Evolutionary conservation across 805 yeast species (phyloP), one percentile per base, ranked within the genome.

Genomic region (Sugiyamaella chiloensis): DNA sequence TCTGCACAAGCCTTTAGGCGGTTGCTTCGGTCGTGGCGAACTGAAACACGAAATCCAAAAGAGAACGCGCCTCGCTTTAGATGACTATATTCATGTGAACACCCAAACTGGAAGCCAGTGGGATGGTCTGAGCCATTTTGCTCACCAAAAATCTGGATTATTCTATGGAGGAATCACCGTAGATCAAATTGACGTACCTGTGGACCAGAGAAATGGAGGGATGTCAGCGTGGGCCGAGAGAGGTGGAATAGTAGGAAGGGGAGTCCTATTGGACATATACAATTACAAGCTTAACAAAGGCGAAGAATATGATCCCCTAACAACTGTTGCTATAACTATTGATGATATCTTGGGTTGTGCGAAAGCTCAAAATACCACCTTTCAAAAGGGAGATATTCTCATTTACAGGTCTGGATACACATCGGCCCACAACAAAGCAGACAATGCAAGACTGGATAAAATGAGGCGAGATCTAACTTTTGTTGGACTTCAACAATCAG

Each of bases 61-160:
- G 23, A 17, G 19, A 4, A 30, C 32, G 8, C 42, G 42, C 24
- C 47, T 30, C 17, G 46, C 54, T 4, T 36, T 54, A 24, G 67
- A 63, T 42, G 67, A 63, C 44, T 65, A 58, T 40, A 52, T 52
- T 39, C 42, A 34, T 17, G 46, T 61, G 42, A 63, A 63, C 48
- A 63, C 67, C 2, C 67, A 63, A 47, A 52, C 53, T n/a, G 53
- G 62, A 9, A 58, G 63, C 16, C 67, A 63, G 49, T 63, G 66
- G 66, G 67, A 63, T 44, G 67, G 67, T 4, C 52, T 63, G 40
- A 50, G 65, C 7, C 67, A 63, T 41, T 59, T 54, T 44, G 51
- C 57, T 5, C 64, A 60, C 24, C 55, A 9, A 48, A 26, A 11
- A 14, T 16, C 20, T 39, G 49, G 30, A 47, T 41, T 26, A 55